Base-by-base conservation (phyloP, 2,329 filamentous ascomycete genomes). In the Fusarium annulatum region DNA sequence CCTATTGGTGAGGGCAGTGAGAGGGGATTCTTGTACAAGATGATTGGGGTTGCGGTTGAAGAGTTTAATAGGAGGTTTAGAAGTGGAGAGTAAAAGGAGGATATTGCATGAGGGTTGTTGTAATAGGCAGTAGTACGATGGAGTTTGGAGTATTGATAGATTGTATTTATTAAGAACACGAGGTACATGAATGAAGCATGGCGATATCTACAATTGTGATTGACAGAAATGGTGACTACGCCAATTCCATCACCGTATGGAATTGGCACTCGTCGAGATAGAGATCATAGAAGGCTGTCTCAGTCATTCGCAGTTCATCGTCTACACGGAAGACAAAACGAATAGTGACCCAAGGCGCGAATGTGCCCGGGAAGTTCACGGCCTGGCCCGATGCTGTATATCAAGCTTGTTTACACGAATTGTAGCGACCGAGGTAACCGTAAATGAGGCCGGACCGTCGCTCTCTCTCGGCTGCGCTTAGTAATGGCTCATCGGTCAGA, bases 1-100 rank as follows among this genome's bases (percentile, higher is more conserved):
- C 96, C 96, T 0, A 93, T 98, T 10, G 92, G 91, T n/a, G 95
- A 97, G 78, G 96, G 98, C 82, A 93, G 91, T 61, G 87, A 89
- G 36, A 83, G 90, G 46, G 85, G 87, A 3, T 92, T 91, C 78
- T 77, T 92, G 72, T 92, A 92, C 81, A 85, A 85, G 75, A 91
- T 91, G 87, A 86, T 92, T 67, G 90, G 88, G 1, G 84, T 92
- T 4, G 90, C 90, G 4, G 90, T 91, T 49, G 89, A 90, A 77
- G 90, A 92, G 83, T 92, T 91, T 67, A 92, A 92, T 77, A 85
- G 89, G 67, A 84, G 89, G 73, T 92, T 89, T 73, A 85, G 84
- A 77, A 81, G 81, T 49, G 81, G 78, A 30, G 81, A 83, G 62
- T 81, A 76, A 52, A 30, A 66, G 57, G 28, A 56, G 53, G 48